A percentile compares a stretch with the other conserved stretches of the same genome.
phyloP scores from a whole-genome alignment of 1,139 yeast genomes.

The Suhomyces ambrosiae region DNA sequence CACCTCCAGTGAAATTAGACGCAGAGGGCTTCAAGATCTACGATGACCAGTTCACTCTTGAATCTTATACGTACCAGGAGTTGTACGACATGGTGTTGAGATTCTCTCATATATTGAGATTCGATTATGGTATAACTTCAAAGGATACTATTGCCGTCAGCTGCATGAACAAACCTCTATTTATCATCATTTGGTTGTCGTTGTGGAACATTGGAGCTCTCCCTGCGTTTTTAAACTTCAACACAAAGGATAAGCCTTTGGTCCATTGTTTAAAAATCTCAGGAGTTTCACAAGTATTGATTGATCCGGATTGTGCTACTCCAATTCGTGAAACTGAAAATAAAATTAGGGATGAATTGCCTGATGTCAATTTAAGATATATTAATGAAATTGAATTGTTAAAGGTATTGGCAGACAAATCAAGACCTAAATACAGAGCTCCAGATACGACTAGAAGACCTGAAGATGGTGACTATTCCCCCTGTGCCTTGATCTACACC shows the following conservation, averaged over 20 bases:
- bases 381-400: slow-evolving; percentile 56
- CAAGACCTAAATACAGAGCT: slow-evolving; percentile 57
- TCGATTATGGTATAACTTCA: slow-evolving; percentile 63
- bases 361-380: slow-evolving; percentile 49
- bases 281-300: slow-evolving; percentile 62
- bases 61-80: slow-evolving; percentile 67
- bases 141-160: slow-evolving; percentile 77
- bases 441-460: slow-evolving; percentile 59
- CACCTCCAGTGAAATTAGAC: slow-evolving; percentile 33
- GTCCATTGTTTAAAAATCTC: slow-evolving; percentile 80
- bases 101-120: slow-evolving; percentile 63
- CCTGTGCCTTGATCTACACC: slow-evolving; percentile 80
- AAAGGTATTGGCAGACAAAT: slow-evolving; percentile 44
- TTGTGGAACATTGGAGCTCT: slow-evolving; percentile 90
- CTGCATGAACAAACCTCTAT: slow-evolving; percentile 82
- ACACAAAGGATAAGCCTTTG: slow-evolving; percentile 71
- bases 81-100: slow-evolving; percentile 65
- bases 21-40: slow-evolving; percentile 37
- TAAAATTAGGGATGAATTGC: slow-evolving; percentile 46
- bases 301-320: slow-evolving; percentile 69
- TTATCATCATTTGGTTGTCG: slow-evolving; percentile 78
- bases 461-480: slow-evolving; percentile 56
- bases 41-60: slow-evolving; percentile 61
- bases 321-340: slow-evolving; percentile 57
- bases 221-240: slow-evolving; percentile 87